A percentile compares a stretch with the other conserved stretches of the same genome.
phyloP scores from a whole-genome alignment of 257 asterid genomes.

The Solanum okadae region DNA sequence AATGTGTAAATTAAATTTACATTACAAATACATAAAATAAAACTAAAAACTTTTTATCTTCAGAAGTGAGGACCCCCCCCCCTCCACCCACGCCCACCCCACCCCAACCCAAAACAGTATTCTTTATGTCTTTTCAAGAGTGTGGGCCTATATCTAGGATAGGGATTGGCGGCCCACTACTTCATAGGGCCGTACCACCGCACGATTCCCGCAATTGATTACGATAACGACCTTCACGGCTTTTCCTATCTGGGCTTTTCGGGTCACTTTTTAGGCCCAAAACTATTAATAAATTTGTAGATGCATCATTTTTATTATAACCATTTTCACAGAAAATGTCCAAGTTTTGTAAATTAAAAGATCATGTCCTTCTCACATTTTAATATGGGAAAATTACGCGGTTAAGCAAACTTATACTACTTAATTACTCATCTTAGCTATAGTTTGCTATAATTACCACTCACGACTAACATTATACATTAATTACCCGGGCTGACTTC shows the following conservation, averaged over 20 bases:
- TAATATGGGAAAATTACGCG: neutral
- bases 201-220: conserved; percentile 10
- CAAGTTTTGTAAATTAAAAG: neutral
- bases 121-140: neutral
- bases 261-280: neutral
- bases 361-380: neutral
- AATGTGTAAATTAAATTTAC: neutral
- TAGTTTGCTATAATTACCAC: too few relatives aligned
- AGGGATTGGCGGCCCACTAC: conserved; percentile 1
- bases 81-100: neutral
- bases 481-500: too few relatives aligned
- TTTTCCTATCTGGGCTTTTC: neutral
- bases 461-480: too few relatives aligned
- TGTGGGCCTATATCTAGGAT: neutral
- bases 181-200: neutral
- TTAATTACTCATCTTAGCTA: too few relatives aligned
- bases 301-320: neutral
- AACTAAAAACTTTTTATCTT: neutral
- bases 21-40: neutral
- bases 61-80: neutral
- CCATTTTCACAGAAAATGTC: neutral
- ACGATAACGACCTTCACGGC: neutral
- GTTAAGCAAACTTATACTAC: too few relatives aligned
- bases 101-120: neutral
- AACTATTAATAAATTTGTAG: too few relatives aligned